phyloP scores from a whole-genome alignment of 805 yeast species.

The Metschnikowia kunwiensis region DNA sequence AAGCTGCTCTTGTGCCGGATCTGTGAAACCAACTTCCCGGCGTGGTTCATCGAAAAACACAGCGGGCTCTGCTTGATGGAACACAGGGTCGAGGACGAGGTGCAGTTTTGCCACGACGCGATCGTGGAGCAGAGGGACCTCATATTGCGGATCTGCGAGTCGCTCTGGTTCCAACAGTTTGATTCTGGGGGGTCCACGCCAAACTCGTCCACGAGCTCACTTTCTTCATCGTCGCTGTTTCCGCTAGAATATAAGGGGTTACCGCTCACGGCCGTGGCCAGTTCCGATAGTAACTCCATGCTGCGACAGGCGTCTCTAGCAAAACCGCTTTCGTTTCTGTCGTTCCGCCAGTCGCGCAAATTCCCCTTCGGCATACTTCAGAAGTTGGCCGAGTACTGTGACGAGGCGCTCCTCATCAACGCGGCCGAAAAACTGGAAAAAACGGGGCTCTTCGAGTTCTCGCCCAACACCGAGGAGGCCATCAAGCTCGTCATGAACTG shows the following conservation, averaged over 20 bases:
- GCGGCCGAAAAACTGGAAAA: conserved; percentile 56
- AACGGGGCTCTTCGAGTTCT: conserved; percentile 34
- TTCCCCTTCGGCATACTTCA: conserved; percentile 64
- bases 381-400: conserved; percentile 61
- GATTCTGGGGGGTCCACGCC: conserved; percentile 15
- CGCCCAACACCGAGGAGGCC: conserved; percentile 62
- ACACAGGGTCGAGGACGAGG: conserved; percentile 74
- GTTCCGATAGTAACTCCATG: conserved; percentile 14
- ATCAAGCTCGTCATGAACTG: conserved; percentile 45
- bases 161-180: conserved; percentile 25
- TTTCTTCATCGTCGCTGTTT: conserved; percentile 20
- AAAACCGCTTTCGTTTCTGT: conserved; percentile 17
- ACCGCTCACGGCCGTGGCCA: conserved; percentile 30
- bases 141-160: conserved; percentile 44
- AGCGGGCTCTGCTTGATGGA: conserved; percentile 84
- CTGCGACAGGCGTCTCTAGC: conserved; percentile 19
- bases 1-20: conserved; percentile 82
- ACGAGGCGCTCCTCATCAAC: conserved; percentile 69
- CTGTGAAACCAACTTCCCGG: conserved; percentile 87
- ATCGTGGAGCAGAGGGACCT: conserved; percentile 65
- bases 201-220: conserved; percentile 16
- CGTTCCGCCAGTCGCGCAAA: conserved; percentile 44
- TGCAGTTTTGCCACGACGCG: conserved; percentile 71
- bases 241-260: conserved; percentile 56
- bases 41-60: conserved; percentile 95